Evolutionary conservation across 306 rosid genomes (phyloP), one percentile per base, ranked within the genome.

Genomic region (Sicyos baderoa): DNA sequence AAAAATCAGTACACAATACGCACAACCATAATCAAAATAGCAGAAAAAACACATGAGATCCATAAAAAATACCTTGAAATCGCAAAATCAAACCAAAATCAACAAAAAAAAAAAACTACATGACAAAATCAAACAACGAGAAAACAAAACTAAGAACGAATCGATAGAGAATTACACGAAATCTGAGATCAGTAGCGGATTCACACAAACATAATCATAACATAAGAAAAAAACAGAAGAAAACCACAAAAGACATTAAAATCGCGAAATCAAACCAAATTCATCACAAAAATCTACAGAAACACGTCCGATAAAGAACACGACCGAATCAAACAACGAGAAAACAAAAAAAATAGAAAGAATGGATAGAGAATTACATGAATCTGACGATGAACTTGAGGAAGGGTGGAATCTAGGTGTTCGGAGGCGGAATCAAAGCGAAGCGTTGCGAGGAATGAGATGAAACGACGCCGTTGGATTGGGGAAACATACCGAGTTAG

Each of bases 381-480:
- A 66, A 22, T 22, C 4, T 0, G 21, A 66, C 8, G 71, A 66
- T 13, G 14, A 66, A 21, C 19, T 14, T 6, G 40, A 47, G 8
- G 55, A 66, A 12, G 9, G 14, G 15, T 22, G 55, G 71, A 47
- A 66, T 66, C 71, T 44, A 66, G 71, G 71, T 66, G 40, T 66
- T 66, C 22, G 17, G 69, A 23, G 42, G 71, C 40, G 18, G 54
- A 6, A 21, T 21, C 70, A 42, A 52, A 1, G 4, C 0, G 29
- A 11, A 65, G 54, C 70, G 70, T 13, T 0, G 68, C 27, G 7
- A 12, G 16, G 6, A 4, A 27, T 12, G 12, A 21, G 54, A 44
- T 47, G 71, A 25, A 66, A 66, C 71, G 71, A 47, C 71, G 54
- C 14, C 71, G 71, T 66, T 65, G 0, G 68, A 9, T 17, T 8